phyloP scores from a whole-genome alignment of 163 green algal species.

The Prototheca wickerhamii region DNA sequence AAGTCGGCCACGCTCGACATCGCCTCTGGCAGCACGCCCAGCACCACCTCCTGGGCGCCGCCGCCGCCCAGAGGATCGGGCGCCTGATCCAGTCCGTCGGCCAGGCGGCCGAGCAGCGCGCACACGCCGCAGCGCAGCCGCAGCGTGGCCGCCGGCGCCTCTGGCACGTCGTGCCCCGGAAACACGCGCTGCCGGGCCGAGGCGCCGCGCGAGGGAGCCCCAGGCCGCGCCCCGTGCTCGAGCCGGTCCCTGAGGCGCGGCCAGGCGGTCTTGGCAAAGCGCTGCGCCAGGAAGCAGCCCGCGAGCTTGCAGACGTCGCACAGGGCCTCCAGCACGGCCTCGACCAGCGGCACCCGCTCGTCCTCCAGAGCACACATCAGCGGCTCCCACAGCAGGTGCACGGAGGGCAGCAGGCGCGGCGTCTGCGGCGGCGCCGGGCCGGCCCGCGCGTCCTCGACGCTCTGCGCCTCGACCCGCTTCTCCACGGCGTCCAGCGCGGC shows the following conservation, averaged over 20 bases:
- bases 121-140: conserved; percentile 20
- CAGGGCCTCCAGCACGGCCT: conserved; percentile 19
- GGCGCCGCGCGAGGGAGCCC: not conserved
- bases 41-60: conserved; percentile 10
- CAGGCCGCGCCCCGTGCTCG: conserved; percentile 6
- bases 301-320: conserved; percentile 23
- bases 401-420: conserved; percentile 54
- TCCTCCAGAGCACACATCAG: conserved; percentile 44
- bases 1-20: conserved; percentile 11
- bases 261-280: conserved; percentile 35
- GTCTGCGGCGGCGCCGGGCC: conserved; percentile 13
- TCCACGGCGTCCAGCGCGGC: conserved; percentile 23
- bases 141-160: conserved; percentile 21
- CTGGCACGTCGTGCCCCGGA: conserved; percentile 18
- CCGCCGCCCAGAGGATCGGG: conserved; percentile 9
- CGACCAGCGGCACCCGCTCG: conserved; percentile 42
- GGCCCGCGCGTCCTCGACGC: conserved; percentile 1
- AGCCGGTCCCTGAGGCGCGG: conserved; percentile 30
- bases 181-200: not conserved
- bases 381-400: conserved; percentile 56
- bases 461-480: conserved; percentile 16
- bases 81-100: not conserved
- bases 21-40: conserved; percentile 1
- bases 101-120: conserved; percentile 9
- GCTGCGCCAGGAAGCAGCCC: conserved; percentile 51